Percentiles rank a stretch among this genome's conserved stretches.
Conservation (phyloP, 2,329 filamentous ascomycete genomes). For the Aspergillus aculeatus region DNA sequence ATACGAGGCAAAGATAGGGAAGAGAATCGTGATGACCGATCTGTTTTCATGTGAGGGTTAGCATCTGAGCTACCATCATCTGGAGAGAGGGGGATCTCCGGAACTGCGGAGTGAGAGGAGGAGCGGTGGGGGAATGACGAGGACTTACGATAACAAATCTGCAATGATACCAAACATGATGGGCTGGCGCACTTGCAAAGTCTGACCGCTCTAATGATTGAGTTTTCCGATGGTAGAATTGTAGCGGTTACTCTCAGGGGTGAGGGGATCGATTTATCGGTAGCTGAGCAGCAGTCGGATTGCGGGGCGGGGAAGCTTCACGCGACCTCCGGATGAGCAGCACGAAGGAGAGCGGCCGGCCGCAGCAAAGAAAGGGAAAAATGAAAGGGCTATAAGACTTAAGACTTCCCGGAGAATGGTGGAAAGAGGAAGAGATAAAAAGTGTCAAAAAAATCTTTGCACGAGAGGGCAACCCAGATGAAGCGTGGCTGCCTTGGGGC, state of each 20-base stretch:
- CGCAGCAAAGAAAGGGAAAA: constrained; percentile 9
- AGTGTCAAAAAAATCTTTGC: constrained; percentile 5
- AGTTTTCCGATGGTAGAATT: neutral
- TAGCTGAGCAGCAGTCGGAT: constrained; percentile 14
- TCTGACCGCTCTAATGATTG: neutral
- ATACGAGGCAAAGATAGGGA: constrained; percentile 95
- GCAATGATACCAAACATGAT: constrained; percentile 76
- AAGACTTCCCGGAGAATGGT: neutral
- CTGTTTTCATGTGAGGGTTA: constrained; percentile 46
- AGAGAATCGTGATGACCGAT: constrained; percentile 83
- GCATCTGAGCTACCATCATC: neutral
- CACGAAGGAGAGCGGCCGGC: constrained; percentile 17
- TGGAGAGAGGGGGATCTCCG: neutral
- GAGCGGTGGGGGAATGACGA: neutral
- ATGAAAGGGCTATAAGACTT: neutral
- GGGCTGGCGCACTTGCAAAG: constrained; percentile 2
- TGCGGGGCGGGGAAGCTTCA: constrained; percentile 19
- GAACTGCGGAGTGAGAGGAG: neutral
- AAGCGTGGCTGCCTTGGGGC: constrained; percentile 17
- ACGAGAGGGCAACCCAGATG: constrained; percentile 9
- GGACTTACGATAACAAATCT: constrained; percentile 72
- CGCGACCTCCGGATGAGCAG: constrained; percentile 13
- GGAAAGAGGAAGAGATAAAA: constrained; percentile 5
- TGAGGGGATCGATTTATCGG: neutral
- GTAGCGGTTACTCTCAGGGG: neutral